These are phyloP conservation scores for Fusarium sp. DNA, from an alignment of 2,329 filamentous ascomycete genomes.

Conservation along the genomic window DNA sequence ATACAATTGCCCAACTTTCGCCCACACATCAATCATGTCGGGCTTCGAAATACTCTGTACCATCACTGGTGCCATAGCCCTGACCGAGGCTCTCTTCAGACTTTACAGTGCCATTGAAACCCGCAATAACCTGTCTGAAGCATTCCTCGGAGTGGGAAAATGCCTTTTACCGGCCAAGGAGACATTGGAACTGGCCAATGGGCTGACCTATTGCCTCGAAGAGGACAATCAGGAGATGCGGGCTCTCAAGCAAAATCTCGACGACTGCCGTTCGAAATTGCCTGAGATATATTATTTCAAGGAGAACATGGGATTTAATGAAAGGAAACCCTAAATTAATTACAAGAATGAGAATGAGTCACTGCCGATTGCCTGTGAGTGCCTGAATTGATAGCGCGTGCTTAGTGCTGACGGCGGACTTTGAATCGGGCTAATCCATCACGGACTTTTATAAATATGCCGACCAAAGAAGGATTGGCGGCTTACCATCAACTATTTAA, in stretches of 20 bases:
- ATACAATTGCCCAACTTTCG: not conserved
- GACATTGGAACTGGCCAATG: not conserved
- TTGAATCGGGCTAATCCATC: not conserved
- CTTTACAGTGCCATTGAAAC: not conserved
- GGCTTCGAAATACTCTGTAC: not conserved
- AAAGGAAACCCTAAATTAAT: not conserved
- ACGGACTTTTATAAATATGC: not conserved
- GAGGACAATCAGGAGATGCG: not conserved
- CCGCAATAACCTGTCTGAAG: not conserved
- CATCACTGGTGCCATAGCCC: not conserved
- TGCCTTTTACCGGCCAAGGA: not conserved
- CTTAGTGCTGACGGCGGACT: not conserved
- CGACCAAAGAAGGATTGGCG: not conserved
- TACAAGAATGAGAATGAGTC: not conserved
- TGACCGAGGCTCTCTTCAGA: not conserved
- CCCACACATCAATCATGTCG: not conserved
- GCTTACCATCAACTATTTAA: not conserved
- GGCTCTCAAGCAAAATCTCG: not conserved
- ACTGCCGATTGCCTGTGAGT: not conserved
- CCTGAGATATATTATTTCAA: not conserved
- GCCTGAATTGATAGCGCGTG: not conserved
- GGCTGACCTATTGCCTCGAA: not conserved
- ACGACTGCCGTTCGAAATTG: not conserved
- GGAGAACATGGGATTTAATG: not conserved
- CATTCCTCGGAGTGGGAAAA: not conserved